These are phyloP conservation scores for Dovyalis caffra DNA, from an alignment of 345 rosid genomes.

Conservation along the genomic window DNA sequence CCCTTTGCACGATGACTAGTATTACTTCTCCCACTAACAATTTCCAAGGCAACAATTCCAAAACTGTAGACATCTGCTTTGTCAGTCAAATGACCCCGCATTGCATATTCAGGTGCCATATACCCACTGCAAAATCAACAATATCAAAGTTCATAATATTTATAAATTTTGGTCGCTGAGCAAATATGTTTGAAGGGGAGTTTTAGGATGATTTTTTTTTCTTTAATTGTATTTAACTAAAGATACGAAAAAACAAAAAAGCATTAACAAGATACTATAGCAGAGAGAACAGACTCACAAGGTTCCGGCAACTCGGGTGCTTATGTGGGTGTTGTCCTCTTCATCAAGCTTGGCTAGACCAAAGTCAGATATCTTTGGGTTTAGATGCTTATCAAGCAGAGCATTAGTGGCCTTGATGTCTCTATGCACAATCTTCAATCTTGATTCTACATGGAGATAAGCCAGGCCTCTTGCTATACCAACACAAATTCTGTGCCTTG, in stretches of 20 bases:
- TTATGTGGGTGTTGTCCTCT: slow-evolving; percentile 64
- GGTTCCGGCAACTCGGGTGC: slow-evolving; percentile 68
- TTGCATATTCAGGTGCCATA: slow-evolving; percentile 59
- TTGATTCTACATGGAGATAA: slow-evolving; percentile 70
- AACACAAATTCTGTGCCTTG: slow-evolving; percentile 60
- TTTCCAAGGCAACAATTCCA: slow-evolving; percentile 49
- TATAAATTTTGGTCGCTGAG: not conserved
- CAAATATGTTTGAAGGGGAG: no score
- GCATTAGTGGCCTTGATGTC: slow-evolving; percentile 71
- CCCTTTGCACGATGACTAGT: slow-evolving; percentile 26
- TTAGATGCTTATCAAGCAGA: slow-evolving; percentile 55
- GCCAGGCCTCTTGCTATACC: slow-evolving; percentile 69
- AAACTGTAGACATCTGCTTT: slow-evolving; percentile 63
- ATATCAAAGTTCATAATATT: no score
- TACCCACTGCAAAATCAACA: slow-evolving; percentile 37
- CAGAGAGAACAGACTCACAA: slow-evolving; percentile 31
- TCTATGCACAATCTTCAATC: slow-evolving; percentile 64
- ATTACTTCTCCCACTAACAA: slow-evolving; percentile 40
- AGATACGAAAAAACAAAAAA: no score
- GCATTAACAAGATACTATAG: no score
- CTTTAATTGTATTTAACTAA: no score
- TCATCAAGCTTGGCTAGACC: slow-evolving; percentile 72
- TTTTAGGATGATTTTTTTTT: no score
- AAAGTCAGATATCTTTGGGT: slow-evolving; percentile 64
- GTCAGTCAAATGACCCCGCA: slow-evolving; percentile 48